Evolutionary conservation across 768 basidiomycete genomes (phyloP), one percentile per base, ranked within the genome.

Genomic region (Rhizopogon vinicolor): DNA sequence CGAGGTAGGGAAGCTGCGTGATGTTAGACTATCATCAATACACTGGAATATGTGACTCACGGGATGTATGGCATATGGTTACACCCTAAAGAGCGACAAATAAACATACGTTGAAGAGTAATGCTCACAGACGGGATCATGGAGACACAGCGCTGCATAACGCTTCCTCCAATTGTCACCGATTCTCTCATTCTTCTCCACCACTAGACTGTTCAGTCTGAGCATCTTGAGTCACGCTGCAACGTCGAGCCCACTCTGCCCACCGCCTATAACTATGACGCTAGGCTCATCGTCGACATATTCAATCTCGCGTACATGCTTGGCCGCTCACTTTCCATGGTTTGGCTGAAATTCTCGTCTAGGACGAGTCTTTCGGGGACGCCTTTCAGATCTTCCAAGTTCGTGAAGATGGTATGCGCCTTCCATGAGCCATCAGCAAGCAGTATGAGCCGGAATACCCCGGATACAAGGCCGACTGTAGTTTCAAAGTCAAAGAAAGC

Each of bases 1-100:
- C 14, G 76, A 77, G 1, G 75, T 59, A 5, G 83, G 85, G 67
- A 84, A 85, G 22, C 82, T 83, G 33, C 25, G 5, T 12, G 2
- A 1, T 5, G 41, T 49, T 18, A 18, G 25, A 5, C 3, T 29
- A 19, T n/a, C 42, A 51, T 40, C 7, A 3, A 33, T 3, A 6
- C 39, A 7, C 19, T 25, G 25, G 10, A 41, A 28, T 13, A 7
- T 22, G 44, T 18, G 14, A 71, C 79, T 58, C 57, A 83, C 81
- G 79, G 81, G 19, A 89, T 58, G 62, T 87, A 77, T 3, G 80
- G 78, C 61, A 82, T 70, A 56, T 81, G 75, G 54, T 76, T 72
- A 45, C 73, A 74, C 75, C 76, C 75, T 77, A 40, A 5, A n/a
- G 35, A 14, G 7, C 16, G 44, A 41, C 33, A 33, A 12, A 31